Percentiles rank a stretch among this genome's conserved stretches.
phyloP scores from a whole-genome alignment of 2,329 filamentous ascomycete species.

The Colletotrichum higginsianum region DNA sequence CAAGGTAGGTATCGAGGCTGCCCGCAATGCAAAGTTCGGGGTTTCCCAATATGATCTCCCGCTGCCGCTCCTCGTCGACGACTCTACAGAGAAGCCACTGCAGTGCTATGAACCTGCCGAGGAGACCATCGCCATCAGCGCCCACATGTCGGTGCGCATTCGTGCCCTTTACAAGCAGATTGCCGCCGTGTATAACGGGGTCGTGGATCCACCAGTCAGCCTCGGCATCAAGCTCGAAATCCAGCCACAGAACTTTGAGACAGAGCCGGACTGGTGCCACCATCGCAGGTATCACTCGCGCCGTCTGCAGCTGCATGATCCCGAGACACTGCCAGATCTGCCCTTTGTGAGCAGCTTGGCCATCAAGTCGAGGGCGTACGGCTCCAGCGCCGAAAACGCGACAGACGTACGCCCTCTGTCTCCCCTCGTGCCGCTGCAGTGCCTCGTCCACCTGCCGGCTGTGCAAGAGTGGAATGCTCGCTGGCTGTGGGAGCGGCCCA shows the following conservation, averaged over 20 bases:
- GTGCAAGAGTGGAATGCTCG: constrained; percentile 41
- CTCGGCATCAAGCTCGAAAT: constrained; percentile 30
- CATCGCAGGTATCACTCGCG: constrained; percentile 44
- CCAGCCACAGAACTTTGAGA: constrained; percentile 34
- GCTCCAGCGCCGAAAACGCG: constrained; percentile 4
- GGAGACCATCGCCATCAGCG: constrained; percentile 41
- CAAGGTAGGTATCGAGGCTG: neutral
- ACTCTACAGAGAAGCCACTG: constrained; percentile 15
- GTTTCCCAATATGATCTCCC: constrained; percentile 2
- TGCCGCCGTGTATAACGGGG: constrained; percentile 26
- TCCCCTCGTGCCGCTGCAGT: constrained; percentile 43
- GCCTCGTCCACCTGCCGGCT: constrained; percentile 45
- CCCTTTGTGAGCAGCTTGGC: constrained; percentile 40
- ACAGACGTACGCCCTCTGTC: constrained; percentile 45
- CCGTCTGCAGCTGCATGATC: constrained; percentile 42
- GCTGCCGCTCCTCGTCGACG: constrained; percentile 28
- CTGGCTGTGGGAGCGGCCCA: constrained; percentile 47
- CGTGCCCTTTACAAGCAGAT: constrained; percentile 41
- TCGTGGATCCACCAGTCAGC: constrained; percentile 13
- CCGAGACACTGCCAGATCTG: constrained; percentile 42
- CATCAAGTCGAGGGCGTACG: constrained; percentile 21
- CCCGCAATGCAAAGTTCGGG: neutral
- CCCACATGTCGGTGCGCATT: constrained; percentile 42
- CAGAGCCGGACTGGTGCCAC: constrained; percentile 27
- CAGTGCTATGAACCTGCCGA: constrained; percentile 41